Evolutionary conservation across 2,329 filamentous ascomycete species (phyloP).

Genomic region (Pseudocercospora cruenta): DNA sequence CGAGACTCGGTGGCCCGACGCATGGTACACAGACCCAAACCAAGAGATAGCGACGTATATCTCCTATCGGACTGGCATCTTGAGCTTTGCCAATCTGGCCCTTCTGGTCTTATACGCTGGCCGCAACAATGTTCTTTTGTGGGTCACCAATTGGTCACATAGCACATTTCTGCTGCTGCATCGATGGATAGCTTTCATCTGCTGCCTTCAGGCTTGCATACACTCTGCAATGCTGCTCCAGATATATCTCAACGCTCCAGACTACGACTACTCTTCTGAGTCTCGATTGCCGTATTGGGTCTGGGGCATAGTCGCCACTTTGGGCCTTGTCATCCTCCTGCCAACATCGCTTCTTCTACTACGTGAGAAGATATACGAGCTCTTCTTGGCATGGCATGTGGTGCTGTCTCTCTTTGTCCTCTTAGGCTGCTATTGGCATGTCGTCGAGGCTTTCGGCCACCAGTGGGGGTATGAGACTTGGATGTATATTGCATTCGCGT

Average conservation of each 20-base stretch:
- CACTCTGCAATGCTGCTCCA: conserved; percentile 52
- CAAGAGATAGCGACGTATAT: conserved; percentile 29
- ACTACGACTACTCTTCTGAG: conserved; percentile 20
- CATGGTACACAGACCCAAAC: conserved; percentile 27
- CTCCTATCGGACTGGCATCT: conserved; percentile 46
- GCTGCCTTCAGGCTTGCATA: conserved; percentile 50
- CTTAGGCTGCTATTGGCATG: conserved; percentile 51
- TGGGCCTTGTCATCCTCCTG: conserved; percentile 34
- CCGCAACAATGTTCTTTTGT: conserved; percentile 55
- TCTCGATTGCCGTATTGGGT: conserved; percentile 30
- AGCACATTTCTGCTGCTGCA: conserved; percentile 56
- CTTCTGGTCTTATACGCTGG: conserved; percentile 51
- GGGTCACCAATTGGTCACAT: conserved; percentile 55
- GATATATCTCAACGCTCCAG: conserved; percentile 36
- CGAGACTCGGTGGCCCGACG: conserved; percentile 30
- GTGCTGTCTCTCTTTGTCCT: conserved; percentile 47
- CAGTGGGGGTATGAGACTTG: conserved; percentile 54
- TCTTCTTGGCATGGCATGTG: conserved; percentile 53
- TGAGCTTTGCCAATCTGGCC: conserved; percentile 48
- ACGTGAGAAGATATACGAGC: conserved; percentile 46
- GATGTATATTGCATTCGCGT: conserved; percentile 48
- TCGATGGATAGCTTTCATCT: conserved; percentile 54
- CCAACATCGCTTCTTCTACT: conserved; percentile 43
- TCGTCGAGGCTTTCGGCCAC: conserved; percentile 41
- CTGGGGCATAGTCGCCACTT: conserved; percentile 28